A percentile compares a stretch with the other conserved stretches of the same genome.
Conservation (phyloP, 2,329 filamentous ascomycete species). For the Botrytis fragariae region DNA sequence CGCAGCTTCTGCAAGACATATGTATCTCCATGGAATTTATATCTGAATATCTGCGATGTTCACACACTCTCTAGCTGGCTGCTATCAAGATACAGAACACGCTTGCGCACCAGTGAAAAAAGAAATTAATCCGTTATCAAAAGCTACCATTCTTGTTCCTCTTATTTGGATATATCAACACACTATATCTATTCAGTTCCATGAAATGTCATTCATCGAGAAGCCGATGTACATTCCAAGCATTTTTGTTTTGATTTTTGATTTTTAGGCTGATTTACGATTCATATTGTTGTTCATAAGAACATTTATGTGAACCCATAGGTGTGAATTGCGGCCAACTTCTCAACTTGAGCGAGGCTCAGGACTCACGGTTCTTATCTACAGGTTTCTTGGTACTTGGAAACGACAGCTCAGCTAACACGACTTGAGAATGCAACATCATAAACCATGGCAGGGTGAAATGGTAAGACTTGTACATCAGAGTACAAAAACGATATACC, state of each 20-base stretch:
- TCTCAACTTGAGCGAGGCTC: neutral
- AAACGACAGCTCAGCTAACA: neutral
- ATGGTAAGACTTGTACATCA: neutral
- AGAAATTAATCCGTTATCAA: neutral
- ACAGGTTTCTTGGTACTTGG: neutral
- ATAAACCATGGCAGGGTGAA: neutral
- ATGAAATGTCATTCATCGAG: neutral
- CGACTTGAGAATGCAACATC: neutral
- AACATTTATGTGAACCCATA: neutral
- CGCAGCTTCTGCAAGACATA: neutral
- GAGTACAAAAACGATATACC: neutral
- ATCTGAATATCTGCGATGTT: neutral
- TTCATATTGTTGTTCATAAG: neutral
- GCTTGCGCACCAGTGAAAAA: neutral
- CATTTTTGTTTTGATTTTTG: neutral
- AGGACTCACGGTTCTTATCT: neutral
- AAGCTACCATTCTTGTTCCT: neutral
- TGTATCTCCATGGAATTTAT: neutral
- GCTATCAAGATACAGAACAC: neutral
- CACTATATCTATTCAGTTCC: neutral
- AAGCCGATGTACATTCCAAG: neutral
- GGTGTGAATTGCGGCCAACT: neutral
- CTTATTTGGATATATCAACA: neutral
- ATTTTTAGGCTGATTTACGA: neutral
- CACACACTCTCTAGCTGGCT: too few relatives aligned